A percentile compares a stretch with the other conserved stretches of the same genome.
phyloP scores from a whole-genome alignment of 805 yeast species.

The Yamadazyma olivae region DNA sequence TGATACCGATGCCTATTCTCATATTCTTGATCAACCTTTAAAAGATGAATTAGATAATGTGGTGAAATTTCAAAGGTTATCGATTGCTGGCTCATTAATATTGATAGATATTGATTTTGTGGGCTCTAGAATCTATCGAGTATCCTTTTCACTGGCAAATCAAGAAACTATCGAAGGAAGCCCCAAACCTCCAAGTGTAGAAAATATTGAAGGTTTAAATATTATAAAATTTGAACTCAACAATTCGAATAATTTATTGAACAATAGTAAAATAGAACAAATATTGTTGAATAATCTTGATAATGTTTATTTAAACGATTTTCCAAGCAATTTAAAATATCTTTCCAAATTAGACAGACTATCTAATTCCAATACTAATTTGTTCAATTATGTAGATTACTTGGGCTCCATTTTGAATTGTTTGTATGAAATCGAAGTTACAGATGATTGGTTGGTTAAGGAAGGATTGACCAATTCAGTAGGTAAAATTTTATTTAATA shows the following conservation, averaged over 20 bases:
- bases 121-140: slow-evolving; percentile 23
- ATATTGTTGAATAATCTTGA: slow-evolving; percentile 27
- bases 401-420: slow-evolving; percentile 26
- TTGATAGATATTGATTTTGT: slow-evolving; percentile 38
- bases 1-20: slow-evolving; percentile 32
- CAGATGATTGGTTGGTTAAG: slow-evolving; percentile 17
- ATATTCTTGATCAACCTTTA: slow-evolving; percentile 16
- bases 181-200: slow-evolving; percentile 1
- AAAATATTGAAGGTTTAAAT: slow-evolving; percentile 10
- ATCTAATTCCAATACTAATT: slow-evolving; percentile 26
- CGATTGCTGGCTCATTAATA: slow-evolving; percentile 41
- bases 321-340: slow-evolving; percentile 34
- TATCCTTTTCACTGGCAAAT: slow-evolving; percentile 30
- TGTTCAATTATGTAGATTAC: slow-evolving; percentile 28
- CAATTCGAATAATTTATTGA: slow-evolving; percentile 16
- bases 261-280: slow-evolving; percentile 16
- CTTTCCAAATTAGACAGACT: slow-evolving; percentile 34
- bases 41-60: slow-evolving; percentile 9
- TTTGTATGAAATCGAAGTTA: slow-evolving; percentile 21
- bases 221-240: slow-evolving; percentile 13
- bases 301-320: slow-evolving; percentile 19
- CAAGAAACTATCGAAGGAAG: background rate
- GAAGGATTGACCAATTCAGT: slow-evolving; percentile 22
- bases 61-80: slow-evolving; percentile 25
- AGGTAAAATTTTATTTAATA: slow-evolving; percentile 29